Base-by-base conservation (phyloP, 129 eudicot genomes). In the Dittrichia graveolens region DNA sequence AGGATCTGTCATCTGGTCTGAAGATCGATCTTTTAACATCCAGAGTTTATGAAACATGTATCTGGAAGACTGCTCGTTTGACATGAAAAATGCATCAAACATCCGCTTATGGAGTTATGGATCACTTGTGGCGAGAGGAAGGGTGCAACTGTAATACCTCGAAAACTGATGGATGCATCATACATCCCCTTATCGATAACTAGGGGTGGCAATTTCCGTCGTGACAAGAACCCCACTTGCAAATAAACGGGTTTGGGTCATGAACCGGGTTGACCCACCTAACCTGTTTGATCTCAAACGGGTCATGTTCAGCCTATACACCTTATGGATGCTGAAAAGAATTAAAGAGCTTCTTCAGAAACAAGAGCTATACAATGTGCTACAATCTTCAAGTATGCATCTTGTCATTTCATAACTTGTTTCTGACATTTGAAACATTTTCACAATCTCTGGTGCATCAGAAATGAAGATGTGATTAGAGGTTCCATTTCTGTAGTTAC, bases 1-100 rank as follows among this genome's bases (percentile, higher is more conserved):
- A 7, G 19, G 35, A 62, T 62, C 49, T 9, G 12, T 73, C 58
- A 47, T 73, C 31, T 18, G 62, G 24, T 62, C 63, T 19, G 61
- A 50, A 49, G 55, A 43, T 57, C 16, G 62, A 42, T 71, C 35
- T 42, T 56, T 56, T 5, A 19, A 56, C 56, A 55, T 40, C 14
- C 7, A 16, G 3, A 13, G 52, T 41, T 45, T 11, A 34, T 14
- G 31, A 10, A 67, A 13, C 44, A 35, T 46, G 0, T 6, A 9
- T 57, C 19, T 14, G 6, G 43, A 24, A n/a, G 31, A 24, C 0
- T 0, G 78, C 61, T 11, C 7, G 8, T 50, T 40, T 74, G 46
- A 49, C 64, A 7, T 5, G 45, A 40, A 38, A 48, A 34, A n/a
- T 49, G 62, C 49, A 57, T 45, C 67, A 43, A 44, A 24, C 67